Percentiles rank a stretch among this genome's conserved stretches.
phyloP scores from a whole-genome alignment of 306 rosid genomes.

The Citrullus colocynthis region DNA sequence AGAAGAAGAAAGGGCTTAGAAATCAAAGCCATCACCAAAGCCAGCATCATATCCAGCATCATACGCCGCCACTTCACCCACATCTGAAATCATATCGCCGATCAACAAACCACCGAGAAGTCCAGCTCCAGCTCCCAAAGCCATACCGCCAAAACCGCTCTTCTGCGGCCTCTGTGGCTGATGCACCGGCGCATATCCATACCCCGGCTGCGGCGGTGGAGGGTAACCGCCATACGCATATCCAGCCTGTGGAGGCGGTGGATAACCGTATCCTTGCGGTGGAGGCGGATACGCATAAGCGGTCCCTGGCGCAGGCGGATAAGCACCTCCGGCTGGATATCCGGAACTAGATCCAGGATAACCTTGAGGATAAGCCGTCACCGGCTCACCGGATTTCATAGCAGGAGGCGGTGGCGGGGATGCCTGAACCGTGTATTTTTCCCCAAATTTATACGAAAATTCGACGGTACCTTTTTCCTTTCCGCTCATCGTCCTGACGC shows the following conservation, averaged over 20 bases:
- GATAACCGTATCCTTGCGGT: conserved; percentile 16
- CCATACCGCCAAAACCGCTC: conserved; percentile 13
- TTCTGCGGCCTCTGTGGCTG: conserved; percentile 19
- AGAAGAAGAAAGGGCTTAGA: neutral
- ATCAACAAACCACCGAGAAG: conserved; percentile 37
- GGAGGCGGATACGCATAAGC: conserved; percentile 21
- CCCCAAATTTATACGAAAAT: conserved; percentile 32
- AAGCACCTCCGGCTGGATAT: conserved; percentile 4
- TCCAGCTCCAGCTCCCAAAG: conserved; percentile 35
- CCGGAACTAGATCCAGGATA: conserved; percentile 18
- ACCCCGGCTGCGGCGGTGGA: conserved; percentile 10
- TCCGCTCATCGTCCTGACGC: conserved; percentile 20
- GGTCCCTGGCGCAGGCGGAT: conserved; percentile 3
- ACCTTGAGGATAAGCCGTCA: conserved; percentile 25
- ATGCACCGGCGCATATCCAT: conserved; percentile 8
- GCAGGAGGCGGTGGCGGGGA: neutral
- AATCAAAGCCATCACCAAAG: conserved; percentile 17
- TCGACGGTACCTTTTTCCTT: conserved; percentile 23
- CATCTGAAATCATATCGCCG: conserved; percentile 31
- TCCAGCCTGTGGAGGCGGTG: conserved; percentile 17
- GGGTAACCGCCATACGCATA: conserved; percentile 23
- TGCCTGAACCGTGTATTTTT: conserved; percentile 21
- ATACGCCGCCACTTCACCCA: conserved; percentile 8
- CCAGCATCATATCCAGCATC: conserved; percentile 11
- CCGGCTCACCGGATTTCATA: conserved; percentile 11